phyloP scores from a whole-genome alignment of 2,329 filamentous ascomycete species.

The Cladosporium sphaerospermum region DNA sequence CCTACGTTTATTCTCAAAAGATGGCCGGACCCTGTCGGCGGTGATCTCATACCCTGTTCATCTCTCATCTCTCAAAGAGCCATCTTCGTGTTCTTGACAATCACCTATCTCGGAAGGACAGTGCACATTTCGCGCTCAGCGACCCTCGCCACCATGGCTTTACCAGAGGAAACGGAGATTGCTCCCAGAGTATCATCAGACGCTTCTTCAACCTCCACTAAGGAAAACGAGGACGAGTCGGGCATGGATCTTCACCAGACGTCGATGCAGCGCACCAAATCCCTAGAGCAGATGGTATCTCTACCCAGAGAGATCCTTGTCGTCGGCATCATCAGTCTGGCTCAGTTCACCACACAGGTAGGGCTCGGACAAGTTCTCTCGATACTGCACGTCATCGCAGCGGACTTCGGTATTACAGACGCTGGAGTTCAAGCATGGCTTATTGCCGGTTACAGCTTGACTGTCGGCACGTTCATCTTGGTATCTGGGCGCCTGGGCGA shows the following conservation, averaged over 20 bases:
- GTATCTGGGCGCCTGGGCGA: conserved; percentile 40
- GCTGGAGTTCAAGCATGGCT: conserved; percentile 41
- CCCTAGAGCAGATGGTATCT: conserved; percentile 23
- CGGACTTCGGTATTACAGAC: conserved; percentile 31
- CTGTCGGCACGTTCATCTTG: conserved; percentile 42
- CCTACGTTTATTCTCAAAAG: background rate
- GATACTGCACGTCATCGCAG: conserved; percentile 17
- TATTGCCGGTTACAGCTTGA: conserved; percentile 38
- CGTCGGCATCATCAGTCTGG: conserved; percentile 23
- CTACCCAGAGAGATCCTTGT: conserved; percentile 27
- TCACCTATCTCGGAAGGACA: background rate
- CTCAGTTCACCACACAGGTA: conserved; percentile 27
- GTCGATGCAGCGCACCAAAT: conserved; percentile 15
- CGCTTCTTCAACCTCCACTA: background rate
- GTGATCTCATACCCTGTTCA: background rate
- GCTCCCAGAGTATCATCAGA: background rate
- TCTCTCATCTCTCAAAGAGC: background rate
- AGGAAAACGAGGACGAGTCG: background rate
- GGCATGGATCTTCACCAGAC: background rate
- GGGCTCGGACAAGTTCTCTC: conserved; percentile 23
- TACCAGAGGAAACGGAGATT: background rate
- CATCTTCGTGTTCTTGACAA: background rate
- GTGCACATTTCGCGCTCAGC: background rate
- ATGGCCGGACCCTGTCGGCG: background rate
- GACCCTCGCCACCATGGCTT: background rate